These are phyloP conservation scores for Huntiella savannae DNA, from an alignment of 2,329 filamentous ascomycete species.

Conservation along the genomic window DNA sequence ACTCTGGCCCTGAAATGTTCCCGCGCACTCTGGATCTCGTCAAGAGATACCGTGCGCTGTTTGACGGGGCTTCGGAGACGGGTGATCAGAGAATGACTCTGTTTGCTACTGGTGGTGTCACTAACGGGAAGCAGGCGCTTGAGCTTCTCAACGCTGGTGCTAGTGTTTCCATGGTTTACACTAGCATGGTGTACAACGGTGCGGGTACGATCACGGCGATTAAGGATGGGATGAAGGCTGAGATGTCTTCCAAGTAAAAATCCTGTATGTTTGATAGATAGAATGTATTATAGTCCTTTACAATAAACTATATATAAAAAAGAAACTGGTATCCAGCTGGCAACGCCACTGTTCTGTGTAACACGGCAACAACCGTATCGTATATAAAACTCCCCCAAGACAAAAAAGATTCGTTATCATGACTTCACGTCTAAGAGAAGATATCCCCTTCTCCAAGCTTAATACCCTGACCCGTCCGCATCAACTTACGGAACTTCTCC, in stretches of 20 bases:
- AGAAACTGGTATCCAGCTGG: no score
- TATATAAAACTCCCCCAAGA: no score
- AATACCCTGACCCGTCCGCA: constrained; percentile 33
- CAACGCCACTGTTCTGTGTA: no score
- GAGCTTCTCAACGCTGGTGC: constrained; percentile 75
- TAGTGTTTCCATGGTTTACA: constrained; percentile 83
- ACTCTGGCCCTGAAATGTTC: constrained; percentile 81
- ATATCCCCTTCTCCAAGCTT: constrained; percentile 43
- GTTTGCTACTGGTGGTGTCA: constrained; percentile 87
- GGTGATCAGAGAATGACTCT: constrained; percentile 49
- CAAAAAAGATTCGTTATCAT: not conserved
- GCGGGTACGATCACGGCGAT: constrained; percentile 45
- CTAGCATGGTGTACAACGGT: constrained; percentile 47
- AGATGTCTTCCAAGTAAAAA: constrained; percentile 13
- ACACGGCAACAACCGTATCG: no score
- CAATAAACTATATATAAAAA: no score
- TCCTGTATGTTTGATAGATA: not conserved
- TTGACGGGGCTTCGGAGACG: constrained; percentile 30
- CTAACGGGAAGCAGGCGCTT: constrained; percentile 65
- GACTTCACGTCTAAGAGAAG: constrained; percentile 27
- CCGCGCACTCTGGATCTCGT: constrained; percentile 62
- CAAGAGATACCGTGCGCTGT: constrained; percentile 51
- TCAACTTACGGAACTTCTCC: constrained; percentile 26
- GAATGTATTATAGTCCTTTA: not conserved
- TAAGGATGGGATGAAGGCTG: constrained; percentile 40